Evolutionary conservation across 768 basidiomycete genomes (phyloP).

Genomic region (Obba rivulosa): DNA sequence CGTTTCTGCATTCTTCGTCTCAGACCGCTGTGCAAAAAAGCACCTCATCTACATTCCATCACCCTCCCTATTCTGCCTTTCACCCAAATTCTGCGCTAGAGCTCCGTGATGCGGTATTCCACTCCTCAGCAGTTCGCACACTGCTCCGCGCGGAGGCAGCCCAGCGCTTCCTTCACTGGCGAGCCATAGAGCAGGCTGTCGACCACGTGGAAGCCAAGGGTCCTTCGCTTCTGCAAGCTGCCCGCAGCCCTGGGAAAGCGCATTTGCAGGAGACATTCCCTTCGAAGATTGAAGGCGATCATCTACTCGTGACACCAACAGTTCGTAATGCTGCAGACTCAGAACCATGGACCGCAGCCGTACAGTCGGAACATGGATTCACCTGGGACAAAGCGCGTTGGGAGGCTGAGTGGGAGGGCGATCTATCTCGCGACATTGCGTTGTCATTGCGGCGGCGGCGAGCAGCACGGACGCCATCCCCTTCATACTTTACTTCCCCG

Average conservation of each 20-base stretch:
- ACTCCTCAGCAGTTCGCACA: constrained; percentile 54
- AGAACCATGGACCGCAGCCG: neutral
- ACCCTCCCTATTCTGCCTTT: constrained; percentile 41
- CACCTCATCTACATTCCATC: constrained; percentile 8
- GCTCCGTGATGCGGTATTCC: constrained; percentile 57
- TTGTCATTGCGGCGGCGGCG: constrained; percentile 39
- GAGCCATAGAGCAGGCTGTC: constrained; percentile 59
- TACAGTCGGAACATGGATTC: neutral
- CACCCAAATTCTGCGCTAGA: constrained; percentile 44
- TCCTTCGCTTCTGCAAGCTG: no score
- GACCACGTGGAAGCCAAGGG: constrained; percentile 32
- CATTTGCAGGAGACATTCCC: constrained; percentile 5
- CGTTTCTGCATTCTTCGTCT: neutral
- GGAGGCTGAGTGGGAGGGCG: constrained; percentile 61
- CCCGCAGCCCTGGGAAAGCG: no score
- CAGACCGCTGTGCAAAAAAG: neutral
- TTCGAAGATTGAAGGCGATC: neutral
- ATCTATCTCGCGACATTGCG: constrained; percentile 60
- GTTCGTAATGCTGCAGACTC: constrained; percentile 7
- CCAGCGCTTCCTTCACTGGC: constrained; percentile 67
- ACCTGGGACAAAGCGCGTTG: constrained; percentile 58
- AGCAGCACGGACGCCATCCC: constrained; percentile 1
- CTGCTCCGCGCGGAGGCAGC: constrained; percentile 57
- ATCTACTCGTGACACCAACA: constrained; percentile 8
- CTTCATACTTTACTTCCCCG: neutral